Evolutionary conservation across 148 eudicot genomes (phyloP).

Genomic region (Polygonum maritimum): DNA sequence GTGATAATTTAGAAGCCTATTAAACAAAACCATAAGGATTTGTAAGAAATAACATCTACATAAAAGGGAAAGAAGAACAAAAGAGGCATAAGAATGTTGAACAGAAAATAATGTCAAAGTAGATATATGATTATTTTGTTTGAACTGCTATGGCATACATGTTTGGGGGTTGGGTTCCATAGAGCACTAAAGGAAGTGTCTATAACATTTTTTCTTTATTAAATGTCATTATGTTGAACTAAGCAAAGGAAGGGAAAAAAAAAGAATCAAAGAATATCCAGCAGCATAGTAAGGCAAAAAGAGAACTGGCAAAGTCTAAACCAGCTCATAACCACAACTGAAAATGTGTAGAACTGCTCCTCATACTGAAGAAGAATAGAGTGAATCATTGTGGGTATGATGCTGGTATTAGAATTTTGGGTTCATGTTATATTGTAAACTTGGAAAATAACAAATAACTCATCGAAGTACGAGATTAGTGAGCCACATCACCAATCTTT

Average conservation of each 20-base stretch:
- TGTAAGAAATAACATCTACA: background rate
- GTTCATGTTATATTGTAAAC: background rate
- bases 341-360: background rate
- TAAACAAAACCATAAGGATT: conserved; percentile 6
- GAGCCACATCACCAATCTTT: background rate
- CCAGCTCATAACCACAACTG: background rate
- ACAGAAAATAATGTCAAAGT: background rate
- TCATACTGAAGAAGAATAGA: background rate
- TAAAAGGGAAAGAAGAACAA: conserved; percentile 3
- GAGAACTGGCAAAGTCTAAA: background rate
- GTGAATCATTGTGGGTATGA: background rate
- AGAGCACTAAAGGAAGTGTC: background rate
- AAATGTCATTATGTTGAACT: background rate
- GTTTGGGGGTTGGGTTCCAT: background rate
- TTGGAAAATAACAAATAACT: background rate
- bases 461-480: background rate
- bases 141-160: background rate
- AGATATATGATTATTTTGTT: background rate
- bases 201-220: background rate
- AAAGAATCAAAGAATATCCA: background rate
- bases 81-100: background rate
- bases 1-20: conserved; percentile 65
- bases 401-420: background rate
- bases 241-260: background rate
- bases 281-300: background rate